phyloP scores from a whole-genome alignment of 371 early-diverging fungal species.

The Mucor racemosus region DNA sequence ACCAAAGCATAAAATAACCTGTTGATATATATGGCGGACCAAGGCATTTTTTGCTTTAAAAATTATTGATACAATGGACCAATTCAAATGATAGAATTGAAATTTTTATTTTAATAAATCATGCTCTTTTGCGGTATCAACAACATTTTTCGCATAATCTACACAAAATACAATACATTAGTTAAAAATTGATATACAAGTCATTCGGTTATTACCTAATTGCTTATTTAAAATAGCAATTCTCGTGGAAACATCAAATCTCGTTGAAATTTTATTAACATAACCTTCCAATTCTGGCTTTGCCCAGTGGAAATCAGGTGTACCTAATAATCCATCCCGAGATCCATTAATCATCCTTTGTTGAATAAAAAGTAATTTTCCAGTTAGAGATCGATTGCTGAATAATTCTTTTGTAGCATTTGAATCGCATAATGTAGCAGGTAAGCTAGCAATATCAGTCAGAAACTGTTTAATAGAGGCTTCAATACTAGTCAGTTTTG shows the following conservation, averaged over 20 bases:
- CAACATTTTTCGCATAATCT: neutral
- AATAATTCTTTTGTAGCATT: neutral
- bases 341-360: conserved; percentile 10
- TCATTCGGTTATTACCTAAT: neutral
- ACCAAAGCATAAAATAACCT: too few relatives aligned
- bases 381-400: neutral
- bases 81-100: neutral
- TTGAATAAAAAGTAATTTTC: neutral
- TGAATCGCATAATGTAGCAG: neutral
- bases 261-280: neutral
- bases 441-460: neutral
- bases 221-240: neutral
- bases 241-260: neutral
- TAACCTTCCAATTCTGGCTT: conserved; percentile 3
- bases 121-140: neutral
- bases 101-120: neutral
- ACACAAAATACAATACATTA: neutral
- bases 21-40: too few relatives aligned
- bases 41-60: neutral
- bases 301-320: conserved; percentile 36
- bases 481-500: conserved; percentile 32
- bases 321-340: conserved; percentile 31
- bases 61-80: neutral
- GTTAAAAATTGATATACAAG: neutral
- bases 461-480: neutral